Percentiles rank a stretch among this genome's conserved stretches.
Evolutionary conservation across 148 eudicot genomes (phyloP).

Genomic region (Silene uniflora): DNA sequence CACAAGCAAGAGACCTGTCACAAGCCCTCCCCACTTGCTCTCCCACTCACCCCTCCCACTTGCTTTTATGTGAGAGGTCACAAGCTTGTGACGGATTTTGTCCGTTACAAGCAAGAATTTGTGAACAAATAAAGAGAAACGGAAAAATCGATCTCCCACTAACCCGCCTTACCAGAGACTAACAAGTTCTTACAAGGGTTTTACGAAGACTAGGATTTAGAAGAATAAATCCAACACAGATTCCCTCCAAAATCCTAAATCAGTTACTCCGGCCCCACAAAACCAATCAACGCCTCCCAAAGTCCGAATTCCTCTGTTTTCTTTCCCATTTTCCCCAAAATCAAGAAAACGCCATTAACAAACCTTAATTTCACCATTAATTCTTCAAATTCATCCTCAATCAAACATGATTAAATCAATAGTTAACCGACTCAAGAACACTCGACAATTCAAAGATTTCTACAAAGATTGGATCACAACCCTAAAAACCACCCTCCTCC

Average conservation of each 20-base stretch:
- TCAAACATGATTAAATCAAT: conserved; percentile 31
- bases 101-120: too few species aligned
- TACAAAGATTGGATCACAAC: conserved; percentile 56
- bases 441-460: conserved; percentile 56
- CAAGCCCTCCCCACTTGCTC: too few species aligned
- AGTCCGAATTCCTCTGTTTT: neutral
- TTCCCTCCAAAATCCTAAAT: neutral
- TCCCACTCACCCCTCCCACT: too few species aligned
- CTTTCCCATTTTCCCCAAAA: conserved; percentile 1
- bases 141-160: too few species aligned
- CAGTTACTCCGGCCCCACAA: neutral
- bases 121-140: neutral
- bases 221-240: too few species aligned
- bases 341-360: neutral
- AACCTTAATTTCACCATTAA: neutral
- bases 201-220: too few species aligned
- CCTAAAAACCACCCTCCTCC: conserved; percentile 54
- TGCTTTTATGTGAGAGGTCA: too few species aligned
- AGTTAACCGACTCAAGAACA: conserved; percentile 35
- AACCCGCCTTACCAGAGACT: too few species aligned
- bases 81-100: too few species aligned
- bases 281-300: neutral
- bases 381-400: neutral
- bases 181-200: too few species aligned
- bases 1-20: too few species aligned